A percentile compares a stretch with the other conserved stretches of the same genome.
phyloP scores from a whole-genome alignment of 352 stramenopile genomes.

The Globisporangium nodosum region DNA sequence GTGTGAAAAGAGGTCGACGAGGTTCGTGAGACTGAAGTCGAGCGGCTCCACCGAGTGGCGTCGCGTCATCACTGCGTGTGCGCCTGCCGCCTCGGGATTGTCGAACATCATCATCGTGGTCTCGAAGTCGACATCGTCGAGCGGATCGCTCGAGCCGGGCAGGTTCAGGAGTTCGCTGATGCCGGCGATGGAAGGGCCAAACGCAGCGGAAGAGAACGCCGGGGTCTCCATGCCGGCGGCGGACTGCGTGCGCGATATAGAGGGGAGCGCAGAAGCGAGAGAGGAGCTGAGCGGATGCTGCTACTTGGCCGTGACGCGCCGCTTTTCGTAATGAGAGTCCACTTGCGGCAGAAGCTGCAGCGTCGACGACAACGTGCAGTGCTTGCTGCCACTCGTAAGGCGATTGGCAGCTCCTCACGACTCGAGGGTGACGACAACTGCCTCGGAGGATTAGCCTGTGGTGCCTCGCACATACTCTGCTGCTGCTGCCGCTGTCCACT shows the following conservation, averaged over 20 bases:
- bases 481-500: too few species aligned
- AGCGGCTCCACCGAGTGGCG: constrained; percentile 33
- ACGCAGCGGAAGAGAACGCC: constrained; percentile 1
- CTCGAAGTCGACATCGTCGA: constrained; percentile 61
- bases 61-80: neutral
- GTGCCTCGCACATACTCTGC: too few species aligned
- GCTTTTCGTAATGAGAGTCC: constrained; percentile 6
- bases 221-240: constrained; percentile 4
- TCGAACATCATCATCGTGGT: constrained; percentile 67
- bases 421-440: neutral
- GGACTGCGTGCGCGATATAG: neutral
- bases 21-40: constrained; percentile 34
- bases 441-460: neutral
- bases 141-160: constrained; percentile 33
- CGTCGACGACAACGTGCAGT: neutral
- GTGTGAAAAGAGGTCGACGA: constrained; percentile 39
- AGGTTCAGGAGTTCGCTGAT: constrained; percentile 43
- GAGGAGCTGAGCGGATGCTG: neutral
- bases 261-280: neutral
- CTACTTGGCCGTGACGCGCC: neutral
- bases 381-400: neutral
- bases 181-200: constrained; percentile 11
- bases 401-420: neutral
- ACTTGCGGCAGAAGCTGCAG: constrained; percentile 3
- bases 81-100: constrained; percentile 5